Percentiles rank a stretch among this genome's conserved stretches.
Evolutionary conservation across 148 eudicot species (phyloP).

Genomic region (Rhododendron kiyosumense): DNA sequence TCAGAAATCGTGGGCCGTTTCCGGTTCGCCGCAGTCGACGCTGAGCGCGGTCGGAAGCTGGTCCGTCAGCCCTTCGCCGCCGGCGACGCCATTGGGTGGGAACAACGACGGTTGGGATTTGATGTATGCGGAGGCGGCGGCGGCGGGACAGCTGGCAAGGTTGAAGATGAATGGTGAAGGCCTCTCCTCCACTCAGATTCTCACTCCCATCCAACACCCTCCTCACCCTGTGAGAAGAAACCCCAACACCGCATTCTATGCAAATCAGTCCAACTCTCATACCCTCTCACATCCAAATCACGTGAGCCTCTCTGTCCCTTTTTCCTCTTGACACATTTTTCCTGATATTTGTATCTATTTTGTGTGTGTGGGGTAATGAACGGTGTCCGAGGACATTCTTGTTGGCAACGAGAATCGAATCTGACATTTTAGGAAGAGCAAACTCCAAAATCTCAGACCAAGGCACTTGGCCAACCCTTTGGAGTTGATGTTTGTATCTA

Average conservation of each 20-base stretch:
- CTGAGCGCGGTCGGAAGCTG: slow-evolving; percentile 33
- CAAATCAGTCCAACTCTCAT: slow-evolving; percentile 9
- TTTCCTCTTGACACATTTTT: background rate
- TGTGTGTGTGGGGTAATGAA: no score
- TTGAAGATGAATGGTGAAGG: slow-evolving; percentile 39
- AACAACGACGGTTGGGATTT: slow-evolving; percentile 45
- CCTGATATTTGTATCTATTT: background rate
- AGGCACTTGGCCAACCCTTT: no score
- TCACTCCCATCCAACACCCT: background rate
- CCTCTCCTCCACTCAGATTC: slow-evolving; percentile 10
- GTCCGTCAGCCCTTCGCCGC: slow-evolving; percentile 37
- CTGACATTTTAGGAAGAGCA: no score
- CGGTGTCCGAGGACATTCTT: no score
- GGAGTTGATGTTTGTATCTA: background rate
- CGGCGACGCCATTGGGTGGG: slow-evolving; percentile 20
- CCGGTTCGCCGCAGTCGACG: slow-evolving; percentile 70
- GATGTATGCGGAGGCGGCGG: slow-evolving; percentile 35
- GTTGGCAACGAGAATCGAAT: no score
- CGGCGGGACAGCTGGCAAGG: slow-evolving; percentile 48
- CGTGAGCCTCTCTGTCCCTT: slow-evolving; percentile 5
- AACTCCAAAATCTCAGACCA: no score
- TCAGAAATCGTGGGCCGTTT: slow-evolving; percentile 35
- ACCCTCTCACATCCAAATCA: slow-evolving; percentile 10
- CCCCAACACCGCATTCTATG: slow-evolving; percentile 2
- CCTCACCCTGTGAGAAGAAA: background rate